Evolutionary conservation across 805 yeast genomes (phyloP).

Genomic region (Nakazawaea wyomingensis): DNA sequence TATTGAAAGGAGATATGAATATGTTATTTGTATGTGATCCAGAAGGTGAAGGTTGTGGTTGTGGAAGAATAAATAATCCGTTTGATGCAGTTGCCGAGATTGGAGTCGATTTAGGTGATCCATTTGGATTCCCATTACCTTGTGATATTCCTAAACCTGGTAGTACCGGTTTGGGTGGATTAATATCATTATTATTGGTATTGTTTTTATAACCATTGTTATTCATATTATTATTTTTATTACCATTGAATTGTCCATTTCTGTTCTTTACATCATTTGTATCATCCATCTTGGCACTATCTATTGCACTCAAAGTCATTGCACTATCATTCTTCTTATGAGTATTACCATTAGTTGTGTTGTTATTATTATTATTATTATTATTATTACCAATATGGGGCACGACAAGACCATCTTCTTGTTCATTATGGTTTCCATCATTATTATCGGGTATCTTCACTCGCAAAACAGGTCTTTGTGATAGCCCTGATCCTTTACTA

Average conservation of each 20-base stretch:
- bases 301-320: slow-evolving; percentile 39
- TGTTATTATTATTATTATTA: slow-evolving; percentile 18
- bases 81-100: slow-evolving; percentile 24
- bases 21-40: slow-evolving; percentile 21
- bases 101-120: slow-evolving; percentile 24
- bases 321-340: slow-evolving; percentile 32
- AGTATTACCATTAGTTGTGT: slow-evolving; percentile 23
- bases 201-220: slow-evolving; percentile 18
- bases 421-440: slow-evolving; percentile 22
- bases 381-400: neutral
- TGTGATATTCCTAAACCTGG: slow-evolving; percentile 13
- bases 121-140: slow-evolving; percentile 5
- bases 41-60: slow-evolving; percentile 26
- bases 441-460: slow-evolving; percentile 51
- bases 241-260: neutral
- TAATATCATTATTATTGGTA: neutral
- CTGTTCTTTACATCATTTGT: slow-evolving; percentile 14
- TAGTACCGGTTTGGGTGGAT: slow-evolving; percentile 4
- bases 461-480: slow-evolving; percentile 51
- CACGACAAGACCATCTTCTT: slow-evolving; percentile 8
- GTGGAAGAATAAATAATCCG: slow-evolving; percentile 24
- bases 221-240: slow-evolving; percentile 5
- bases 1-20: slow-evolving; percentile 21
- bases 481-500: neutral
- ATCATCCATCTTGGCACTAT: slow-evolving; percentile 17